Conservation (phyloP, 768 basidiomycete species). For the Russula brevipes region DNA sequence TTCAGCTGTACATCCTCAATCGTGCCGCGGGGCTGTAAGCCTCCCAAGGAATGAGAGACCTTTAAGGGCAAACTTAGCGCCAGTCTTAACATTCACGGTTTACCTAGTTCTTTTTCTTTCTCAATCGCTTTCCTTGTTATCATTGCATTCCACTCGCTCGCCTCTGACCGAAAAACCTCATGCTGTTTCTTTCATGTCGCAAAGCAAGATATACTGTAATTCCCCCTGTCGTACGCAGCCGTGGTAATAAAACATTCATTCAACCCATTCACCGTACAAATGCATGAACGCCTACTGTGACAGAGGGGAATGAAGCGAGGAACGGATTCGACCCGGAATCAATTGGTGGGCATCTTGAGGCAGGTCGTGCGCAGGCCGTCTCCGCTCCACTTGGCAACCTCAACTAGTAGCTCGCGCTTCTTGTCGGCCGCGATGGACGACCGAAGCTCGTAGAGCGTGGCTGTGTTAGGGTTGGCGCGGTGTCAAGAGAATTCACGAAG, state of each 20-base stretch:
- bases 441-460: conserved; percentile 78
- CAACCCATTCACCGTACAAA: neutral
- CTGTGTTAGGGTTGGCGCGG: conserved; percentile 34
- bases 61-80: neutral
- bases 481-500: no score
- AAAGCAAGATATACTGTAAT: conserved; percentile 19
- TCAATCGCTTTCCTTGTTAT: conserved; percentile 20
- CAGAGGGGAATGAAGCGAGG: no score
- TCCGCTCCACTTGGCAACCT: conserved; percentile 82
- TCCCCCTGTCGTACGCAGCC: conserved; percentile 17
- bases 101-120: neutral
- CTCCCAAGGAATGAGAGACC: neutral
- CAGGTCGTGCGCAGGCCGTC: conserved; percentile 74
- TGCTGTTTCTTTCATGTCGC: conserved; percentile 11
- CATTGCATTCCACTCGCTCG: conserved; percentile 20
- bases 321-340: neutral
- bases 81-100: conserved; percentile 16
- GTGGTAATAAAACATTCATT: conserved; percentile 13
- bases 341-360: conserved; percentile 63
- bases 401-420: conserved; percentile 66
- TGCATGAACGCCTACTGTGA: neutral
- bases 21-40: conserved; percentile 61
- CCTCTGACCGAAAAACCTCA: conserved; percentile 8
- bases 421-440: conserved; percentile 68
- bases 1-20: conserved; percentile 70